phyloP scores from a whole-genome alignment of 495 filamentous ascomycete species.

The Ramalina intermedia region DNA sequence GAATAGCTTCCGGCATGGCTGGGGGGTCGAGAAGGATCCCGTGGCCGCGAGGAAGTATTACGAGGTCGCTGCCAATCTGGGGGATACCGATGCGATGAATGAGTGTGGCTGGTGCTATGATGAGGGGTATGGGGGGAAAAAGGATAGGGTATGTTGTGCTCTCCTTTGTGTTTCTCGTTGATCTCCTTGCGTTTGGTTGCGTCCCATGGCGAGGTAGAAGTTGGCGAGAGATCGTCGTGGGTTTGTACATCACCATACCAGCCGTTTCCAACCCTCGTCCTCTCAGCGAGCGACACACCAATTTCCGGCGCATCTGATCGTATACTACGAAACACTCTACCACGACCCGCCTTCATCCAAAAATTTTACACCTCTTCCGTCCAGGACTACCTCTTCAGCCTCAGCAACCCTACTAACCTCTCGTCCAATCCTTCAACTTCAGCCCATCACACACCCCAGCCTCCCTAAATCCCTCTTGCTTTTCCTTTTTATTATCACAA shows the following conservation, averaged over 20 bases:
- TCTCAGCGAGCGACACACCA: no score
- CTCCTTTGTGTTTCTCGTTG: not conserved
- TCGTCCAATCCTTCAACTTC: not conserved
- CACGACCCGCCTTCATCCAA: no score
- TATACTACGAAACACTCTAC: no score
- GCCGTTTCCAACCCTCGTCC: no score
- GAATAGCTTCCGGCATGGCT: slow-evolving; percentile 92
- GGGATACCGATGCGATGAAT: slow-evolving; percentile 96
- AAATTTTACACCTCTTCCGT: no score
- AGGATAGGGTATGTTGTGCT: slow-evolving; percentile 72
- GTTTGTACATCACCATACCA: no score
- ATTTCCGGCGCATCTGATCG: no score
- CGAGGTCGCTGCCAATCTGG: slow-evolving; percentile 89
- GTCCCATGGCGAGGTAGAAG: no score
- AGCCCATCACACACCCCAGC: slow-evolving; percentile 1
- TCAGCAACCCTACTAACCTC: no score
- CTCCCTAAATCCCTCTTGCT: not conserved
- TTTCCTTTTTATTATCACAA: slow-evolving; percentile 6
- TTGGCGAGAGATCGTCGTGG: no score
- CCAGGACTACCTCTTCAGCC: no score
- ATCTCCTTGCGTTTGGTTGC: not conserved
- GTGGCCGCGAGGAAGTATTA: slow-evolving; percentile 88
- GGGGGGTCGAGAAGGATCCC: slow-evolving; percentile 82
- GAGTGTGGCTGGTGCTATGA: slow-evolving; percentile 93
- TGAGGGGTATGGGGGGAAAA: slow-evolving; percentile 86